These are phyloP conservation scores for Oryza coarctata DNA, from an alignment of 176 grass and related monocot genomes.

Conservation along the genomic window DNA sequence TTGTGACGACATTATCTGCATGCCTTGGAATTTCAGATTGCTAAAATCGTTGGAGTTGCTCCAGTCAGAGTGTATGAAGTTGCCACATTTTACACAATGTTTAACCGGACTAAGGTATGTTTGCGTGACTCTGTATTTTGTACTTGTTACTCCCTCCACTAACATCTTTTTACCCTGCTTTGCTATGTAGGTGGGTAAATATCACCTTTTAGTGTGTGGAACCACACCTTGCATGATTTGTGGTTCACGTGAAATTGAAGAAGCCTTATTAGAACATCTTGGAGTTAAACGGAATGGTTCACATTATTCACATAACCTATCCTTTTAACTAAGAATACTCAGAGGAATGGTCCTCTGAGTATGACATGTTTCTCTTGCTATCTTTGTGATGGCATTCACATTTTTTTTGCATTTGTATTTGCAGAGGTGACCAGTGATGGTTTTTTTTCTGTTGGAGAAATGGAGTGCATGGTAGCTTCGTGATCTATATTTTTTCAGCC, in stretches of 20 bases:
- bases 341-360: conserved; percentile 12
- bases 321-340: conserved; percentile 8
- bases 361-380: background rate
- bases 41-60: conserved; percentile 81
- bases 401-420: conserved; percentile 41
- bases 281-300: conserved; percentile 95
- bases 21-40: conserved; percentile 57
- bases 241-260: conserved; percentile 90
- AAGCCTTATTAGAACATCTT: conserved; percentile 81
- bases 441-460: conserved; percentile 95
- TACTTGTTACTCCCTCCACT: background rate
- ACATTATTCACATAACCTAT: conserved; percentile 13
- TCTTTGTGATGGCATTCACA: background rate
- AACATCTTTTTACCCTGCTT: conserved; percentile 11
- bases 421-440: conserved; percentile 95
- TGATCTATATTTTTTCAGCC: background rate
- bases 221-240: conserved; percentile 99
- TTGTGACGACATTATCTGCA: background rate
- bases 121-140: conserved; percentile 6
- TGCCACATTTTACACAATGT: conserved; percentile 99
- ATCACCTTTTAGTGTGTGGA: conserved; percentile 96
- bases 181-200: conserved; percentile 79
- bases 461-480: conserved; percentile 88
- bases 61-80: conserved; percentile 99
- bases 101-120: conserved; percentile 80